These are phyloP conservation scores for Coemansia sp. DNA, from an alignment of 192 early-diverging fungal species.

Conservation along the genomic window DNA sequence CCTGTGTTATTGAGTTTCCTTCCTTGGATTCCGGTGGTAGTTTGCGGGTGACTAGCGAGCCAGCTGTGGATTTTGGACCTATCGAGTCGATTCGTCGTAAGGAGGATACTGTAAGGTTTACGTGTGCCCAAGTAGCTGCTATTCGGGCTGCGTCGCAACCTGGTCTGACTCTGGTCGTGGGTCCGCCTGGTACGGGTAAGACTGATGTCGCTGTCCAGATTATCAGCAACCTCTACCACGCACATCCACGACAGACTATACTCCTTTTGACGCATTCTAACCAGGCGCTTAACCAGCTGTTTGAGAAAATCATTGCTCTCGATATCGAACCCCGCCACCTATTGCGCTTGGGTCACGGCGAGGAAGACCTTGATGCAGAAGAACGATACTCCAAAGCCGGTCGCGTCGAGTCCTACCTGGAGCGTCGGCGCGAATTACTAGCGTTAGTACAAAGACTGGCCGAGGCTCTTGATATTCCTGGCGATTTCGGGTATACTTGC, in stretches of 20 bases:
- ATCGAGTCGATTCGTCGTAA: slow-evolving; percentile 72
- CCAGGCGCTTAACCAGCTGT: slow-evolving; percentile 98
- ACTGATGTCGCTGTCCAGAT: slow-evolving; percentile 98
- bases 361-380: slow-evolving; percentile 83
- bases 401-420: slow-evolving; percentile 90
- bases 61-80: slow-evolving; percentile 75
- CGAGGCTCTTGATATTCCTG: slow-evolving; percentile 71
- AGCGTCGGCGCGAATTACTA: slow-evolving; percentile 75
- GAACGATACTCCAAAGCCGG: slow-evolving; percentile 91
- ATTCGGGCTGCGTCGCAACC: slow-evolving; percentile 84
- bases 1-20: slow-evolving; percentile 82
- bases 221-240: slow-evolving; percentile 94
- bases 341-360: slow-evolving; percentile 93
- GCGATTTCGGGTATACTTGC: slow-evolving; percentile 90
- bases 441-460: slow-evolving; percentile 79
- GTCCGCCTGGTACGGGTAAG: slow-evolving; percentile 99
- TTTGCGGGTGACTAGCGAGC: not conserved
- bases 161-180: slow-evolving; percentile 93
- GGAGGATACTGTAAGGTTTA: slow-evolving; percentile 81
- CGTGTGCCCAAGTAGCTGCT: slow-evolving; percentile 81
- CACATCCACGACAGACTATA: slow-evolving; percentile 84
- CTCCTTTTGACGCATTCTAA: slow-evolving; percentile 96
- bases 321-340: slow-evolving; percentile 95
- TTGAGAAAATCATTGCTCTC: slow-evolving; percentile 90
- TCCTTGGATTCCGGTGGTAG: slow-evolving; percentile 46